phyloP scores from a whole-genome alignment of 1,139 yeast genomes.

The Sugiyamaella paludigena region DNA sequence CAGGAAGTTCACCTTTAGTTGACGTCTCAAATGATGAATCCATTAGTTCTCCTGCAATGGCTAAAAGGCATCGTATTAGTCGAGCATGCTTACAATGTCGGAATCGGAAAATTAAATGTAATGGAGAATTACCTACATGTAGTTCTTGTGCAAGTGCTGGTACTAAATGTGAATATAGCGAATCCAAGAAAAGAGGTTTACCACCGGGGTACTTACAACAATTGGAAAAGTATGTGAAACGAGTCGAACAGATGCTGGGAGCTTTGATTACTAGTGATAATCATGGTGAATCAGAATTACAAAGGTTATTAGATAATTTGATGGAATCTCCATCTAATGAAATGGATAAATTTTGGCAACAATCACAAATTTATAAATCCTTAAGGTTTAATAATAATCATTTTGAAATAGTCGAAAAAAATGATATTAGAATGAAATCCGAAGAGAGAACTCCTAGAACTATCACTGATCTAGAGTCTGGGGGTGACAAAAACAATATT shows the following conservation, averaged over 20 bases:
- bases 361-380: constrained; percentile 1
- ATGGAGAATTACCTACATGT: constrained; percentile 26
- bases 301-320: constrained; percentile 6
- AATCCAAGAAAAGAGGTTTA: constrained; percentile 22
- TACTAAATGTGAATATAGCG: constrained; percentile 24
- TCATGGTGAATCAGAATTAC: constrained; percentile 10
- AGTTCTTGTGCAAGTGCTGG: constrained; percentile 19
- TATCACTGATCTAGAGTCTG: too few species aligned
- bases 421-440: too few species aligned
- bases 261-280: constrained; percentile 7
- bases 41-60: neutral
- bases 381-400: neutral
- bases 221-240: constrained; percentile 18
- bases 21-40: too few species aligned
- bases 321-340: constrained; percentile 2
- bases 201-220: constrained; percentile 25
- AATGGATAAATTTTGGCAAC: constrained; percentile 5
- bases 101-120: constrained; percentile 38
- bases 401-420: too few species aligned
- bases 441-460: too few species aligned
- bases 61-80: constrained; percentile 32
- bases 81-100: constrained; percentile 40
- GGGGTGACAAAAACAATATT: too few species aligned
- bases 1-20: too few species aligned
- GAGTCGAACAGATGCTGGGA: constrained; percentile 21